Evolutionary conservation across 2,329 filamentous ascomycete species (phyloP).

Genomic region (Biscogniauxia sp.): DNA sequence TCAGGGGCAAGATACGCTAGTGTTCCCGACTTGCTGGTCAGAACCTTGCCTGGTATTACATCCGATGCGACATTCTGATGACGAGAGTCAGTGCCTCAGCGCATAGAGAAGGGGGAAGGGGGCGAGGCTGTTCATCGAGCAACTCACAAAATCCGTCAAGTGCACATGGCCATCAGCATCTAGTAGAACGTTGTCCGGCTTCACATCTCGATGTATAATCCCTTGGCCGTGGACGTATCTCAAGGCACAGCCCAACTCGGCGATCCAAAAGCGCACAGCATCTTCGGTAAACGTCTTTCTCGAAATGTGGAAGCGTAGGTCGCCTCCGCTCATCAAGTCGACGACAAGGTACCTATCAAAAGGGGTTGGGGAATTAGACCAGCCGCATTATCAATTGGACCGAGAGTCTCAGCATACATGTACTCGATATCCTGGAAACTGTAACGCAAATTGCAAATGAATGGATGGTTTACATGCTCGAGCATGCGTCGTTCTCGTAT

Average conservation of each 20-base stretch:
- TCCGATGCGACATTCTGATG: conserved; percentile 92
- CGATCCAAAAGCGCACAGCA: conserved; percentile 94
- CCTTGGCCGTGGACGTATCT: conserved; percentile 81
- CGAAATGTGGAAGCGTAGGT: conserved; percentile 95
- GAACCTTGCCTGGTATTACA: conserved; percentile 73
- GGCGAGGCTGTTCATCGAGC: not conserved
- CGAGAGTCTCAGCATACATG: conserved; percentile 60
- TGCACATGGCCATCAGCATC: conserved; percentile 93
- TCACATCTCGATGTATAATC: conserved; percentile 88
- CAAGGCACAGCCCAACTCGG: conserved; percentile 87
- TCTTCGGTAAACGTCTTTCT: conserved; percentile 98
- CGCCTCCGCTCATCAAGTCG: conserved; percentile 96
- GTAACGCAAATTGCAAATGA: conserved; percentile 97
- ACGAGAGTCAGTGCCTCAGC: conserved; percentile 33
- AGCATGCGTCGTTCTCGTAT: conserved; percentile 97
- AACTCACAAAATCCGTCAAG: conserved; percentile 89
- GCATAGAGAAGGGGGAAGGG: not conserved
- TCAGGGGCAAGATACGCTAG: conserved; percentile 94
- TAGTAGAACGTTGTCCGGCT: conserved; percentile 86
- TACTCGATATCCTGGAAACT: conserved; percentile 99
- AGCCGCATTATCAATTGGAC: not conserved
- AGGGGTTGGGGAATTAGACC: conserved; percentile 42
- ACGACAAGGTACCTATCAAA: conserved; percentile 91
- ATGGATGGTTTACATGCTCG: conserved; percentile 95
- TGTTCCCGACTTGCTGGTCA: conserved; percentile 96